Evolutionary conservation across 768 basidiomycete species (phyloP).

Genomic region (Zangia roseola): DNA sequence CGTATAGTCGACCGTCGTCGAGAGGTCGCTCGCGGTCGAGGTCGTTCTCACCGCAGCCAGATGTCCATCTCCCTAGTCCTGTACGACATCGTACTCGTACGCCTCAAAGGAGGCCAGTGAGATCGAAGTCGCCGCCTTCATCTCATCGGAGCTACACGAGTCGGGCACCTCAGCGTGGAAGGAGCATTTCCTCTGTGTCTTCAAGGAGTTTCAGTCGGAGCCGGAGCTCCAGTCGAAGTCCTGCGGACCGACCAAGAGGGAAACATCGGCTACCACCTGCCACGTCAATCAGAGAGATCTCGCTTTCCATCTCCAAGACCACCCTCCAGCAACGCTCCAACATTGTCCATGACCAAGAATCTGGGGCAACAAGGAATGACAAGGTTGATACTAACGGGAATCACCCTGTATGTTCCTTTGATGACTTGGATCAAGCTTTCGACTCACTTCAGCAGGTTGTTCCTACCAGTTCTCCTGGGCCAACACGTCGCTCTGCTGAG

Average conservation of each 20-base stretch:
- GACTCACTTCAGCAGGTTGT: constrained; percentile 16
- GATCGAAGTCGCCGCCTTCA: constrained; percentile 41
- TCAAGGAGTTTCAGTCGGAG: constrained; percentile 59
- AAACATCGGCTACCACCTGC: constrained; percentile 63
- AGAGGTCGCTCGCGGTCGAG: constrained; percentile 63
- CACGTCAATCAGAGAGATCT: constrained; percentile 37
- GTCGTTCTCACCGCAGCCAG: constrained; percentile 56
- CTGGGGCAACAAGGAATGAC: constrained; percentile 35
- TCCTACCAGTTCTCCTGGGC: constrained; percentile 20
- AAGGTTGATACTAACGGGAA: constrained; percentile 38
- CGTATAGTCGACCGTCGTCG: constrained; percentile 61
- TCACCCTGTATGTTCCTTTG: constrained; percentile 26
- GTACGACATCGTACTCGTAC: constrained; percentile 45
- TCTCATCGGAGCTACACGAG: constrained; percentile 41
- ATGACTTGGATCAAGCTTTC: neutral
- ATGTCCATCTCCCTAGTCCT: constrained; percentile 54
- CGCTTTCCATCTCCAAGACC: constrained; percentile 33
- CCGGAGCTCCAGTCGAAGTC: constrained; percentile 51
- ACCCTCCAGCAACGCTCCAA: constrained; percentile 22
- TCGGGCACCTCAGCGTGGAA: constrained; percentile 35
- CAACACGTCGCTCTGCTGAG: constrained; percentile 24
- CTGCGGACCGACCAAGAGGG: constrained; percentile 47
- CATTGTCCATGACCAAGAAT: constrained; percentile 19
- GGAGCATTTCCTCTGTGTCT: constrained; percentile 55
- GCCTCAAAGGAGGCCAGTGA: constrained; percentile 43